Evolutionary conservation across 2,329 filamentous ascomycete species (phyloP), one percentile per base, ranked within the genome.

Genomic region (Fusarium decemcellulare): DNA sequence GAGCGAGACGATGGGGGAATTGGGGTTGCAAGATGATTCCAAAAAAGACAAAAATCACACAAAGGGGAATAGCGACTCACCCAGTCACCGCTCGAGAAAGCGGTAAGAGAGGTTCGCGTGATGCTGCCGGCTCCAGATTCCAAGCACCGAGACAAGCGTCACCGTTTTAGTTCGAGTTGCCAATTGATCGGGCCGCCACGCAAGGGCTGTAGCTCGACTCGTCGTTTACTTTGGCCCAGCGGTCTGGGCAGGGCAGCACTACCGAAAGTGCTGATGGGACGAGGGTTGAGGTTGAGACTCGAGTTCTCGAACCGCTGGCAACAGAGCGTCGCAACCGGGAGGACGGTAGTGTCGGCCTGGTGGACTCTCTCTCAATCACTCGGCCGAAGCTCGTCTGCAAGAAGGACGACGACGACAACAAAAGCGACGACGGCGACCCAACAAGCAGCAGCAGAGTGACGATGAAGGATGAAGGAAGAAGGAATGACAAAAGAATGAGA

Each of bases 141-240:
- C 62, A 63, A 39, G 34, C 54, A 48, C 62, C 52, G 46, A 68
- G 42, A 65, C 65, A 70, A 65, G 50, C 57, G 67, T 56, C 48
- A 42, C 40, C 47, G 58, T 58, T 59, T 56, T 46, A 47, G 48
- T 51, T 61, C 47, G 36, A 64, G 46, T 55, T 52, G 70, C 55
- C 34, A 61, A 72, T 65, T 32, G 61, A 73, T 67, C 53, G 56
- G 65, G 54, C 68, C 55, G 68, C 52, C 63, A 73, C 58, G 65
- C 62, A 72, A 72, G 61, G 70, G 61, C 36, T 58, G 18, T 18
- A 61, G 12, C 36, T 67, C 48, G 46, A 58, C 46, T 47, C 16
- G 53, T 70, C 40, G 40, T 65, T 34, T 27, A 36, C 46, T 57
- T 46, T 37, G 29, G 48, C 15, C 29, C 30, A 23, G 52, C 37